Evolutionary conservation across 345 rosid species (phyloP), one percentile per base, ranked within the genome.

Genomic region (Lumnitzera littorea): DNA sequence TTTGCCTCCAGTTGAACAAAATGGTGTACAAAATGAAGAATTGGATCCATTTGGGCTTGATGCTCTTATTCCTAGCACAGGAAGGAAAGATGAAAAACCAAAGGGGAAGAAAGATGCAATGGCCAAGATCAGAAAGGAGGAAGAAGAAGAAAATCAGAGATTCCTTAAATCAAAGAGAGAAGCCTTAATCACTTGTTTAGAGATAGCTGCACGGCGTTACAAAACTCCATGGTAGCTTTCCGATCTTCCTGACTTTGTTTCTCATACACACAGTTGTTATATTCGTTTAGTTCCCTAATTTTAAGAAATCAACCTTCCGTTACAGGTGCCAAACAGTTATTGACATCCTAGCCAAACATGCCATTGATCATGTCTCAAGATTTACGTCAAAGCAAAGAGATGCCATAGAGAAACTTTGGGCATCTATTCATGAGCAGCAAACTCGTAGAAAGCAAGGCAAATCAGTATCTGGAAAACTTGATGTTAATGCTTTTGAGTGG

Each of bases 11-110:
- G 76, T 43, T 68, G 67, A 41, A 61, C 59, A 56, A 43, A 71
- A 55, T 15, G 85, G 74, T 69, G 88, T 53, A 43, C 66, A 64
- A 47, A 71, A 71, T n/a, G 48, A 54, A 3, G 91, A 82, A 72
- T 80, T 85, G 5, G 99, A 94, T 80, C 97, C 97, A 16, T 90
- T 94, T 73, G 97, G 99, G 46, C 99, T 94, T 0, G 88, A 94
- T 65, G 84, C 90, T 49, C 76, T 77, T 50, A 84, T 94, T 60
- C 77, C 88, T 6, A 72, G 73, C 62, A 56, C 69, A 43, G 76
- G 55, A 48, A 90, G 78, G 80, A 87, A 83, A 70, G 88, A 80
- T 51, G 81, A 78, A 60, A 83, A 61, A 67, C 50, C 72, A 23
- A 89, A 82, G 80, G 78, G 70, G 36, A 89, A 69, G 76, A 89